phyloP scores from a whole-genome alignment of 495 filamentous ascomycete species.

The Delitschia confertaspora region DNA sequence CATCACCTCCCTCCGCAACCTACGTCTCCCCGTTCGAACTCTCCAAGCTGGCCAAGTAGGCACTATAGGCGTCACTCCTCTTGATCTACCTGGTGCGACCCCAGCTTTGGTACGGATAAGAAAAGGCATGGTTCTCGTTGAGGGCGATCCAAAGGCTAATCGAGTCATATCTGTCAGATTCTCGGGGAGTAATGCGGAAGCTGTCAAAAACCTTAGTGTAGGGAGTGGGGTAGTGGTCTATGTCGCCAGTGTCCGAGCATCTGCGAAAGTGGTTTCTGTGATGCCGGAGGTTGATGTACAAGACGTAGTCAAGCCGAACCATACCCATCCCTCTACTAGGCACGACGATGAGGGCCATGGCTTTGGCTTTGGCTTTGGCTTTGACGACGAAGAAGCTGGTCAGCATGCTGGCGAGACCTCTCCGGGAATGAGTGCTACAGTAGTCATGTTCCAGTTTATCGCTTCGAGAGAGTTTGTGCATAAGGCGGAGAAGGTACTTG shows the following conservation, averaged over 20 bases:
- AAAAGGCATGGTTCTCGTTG: slow-evolving; percentile 75
- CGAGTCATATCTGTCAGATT: slow-evolving; percentile 45
- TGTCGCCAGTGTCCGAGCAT: slow-evolving; percentile 74
- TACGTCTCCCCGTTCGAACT: slow-evolving; percentile 72
- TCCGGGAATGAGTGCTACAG: slow-evolving; percentile 36
- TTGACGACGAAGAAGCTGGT: slow-evolving; percentile 28
- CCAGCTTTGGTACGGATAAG: slow-evolving; percentile 47
- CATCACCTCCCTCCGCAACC: slow-evolving; percentile 77
- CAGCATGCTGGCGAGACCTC: slow-evolving; percentile 6
- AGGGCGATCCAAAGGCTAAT: slow-evolving; percentile 45
- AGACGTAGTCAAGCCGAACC: slow-evolving; percentile 24
- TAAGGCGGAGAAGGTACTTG: slow-evolving; percentile 64
- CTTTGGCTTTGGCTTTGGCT: slow-evolving; percentile 29
- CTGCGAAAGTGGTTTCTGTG: slow-evolving; percentile 59
- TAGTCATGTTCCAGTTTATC: slow-evolving; percentile 68
- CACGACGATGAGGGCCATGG: slow-evolving; percentile 44
- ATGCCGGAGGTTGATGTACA: slow-evolving; percentile 30
- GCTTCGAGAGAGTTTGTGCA: slow-evolving; percentile 79
- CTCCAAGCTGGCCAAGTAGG: slow-evolving; percentile 79
- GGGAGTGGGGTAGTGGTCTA: slow-evolving; percentile 69
- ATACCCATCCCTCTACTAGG: slow-evolving; percentile 41
- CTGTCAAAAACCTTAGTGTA: slow-evolving; percentile 36
- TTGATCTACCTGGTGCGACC: slow-evolving; percentile 30
- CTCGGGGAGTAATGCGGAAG: slow-evolving; percentile 12
- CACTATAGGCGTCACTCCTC: slow-evolving; percentile 69